Evolutionary conservation across 2,329 filamentous ascomycete species (phyloP).

Genomic region (Cylindrodendrum hubeiense): DNA sequence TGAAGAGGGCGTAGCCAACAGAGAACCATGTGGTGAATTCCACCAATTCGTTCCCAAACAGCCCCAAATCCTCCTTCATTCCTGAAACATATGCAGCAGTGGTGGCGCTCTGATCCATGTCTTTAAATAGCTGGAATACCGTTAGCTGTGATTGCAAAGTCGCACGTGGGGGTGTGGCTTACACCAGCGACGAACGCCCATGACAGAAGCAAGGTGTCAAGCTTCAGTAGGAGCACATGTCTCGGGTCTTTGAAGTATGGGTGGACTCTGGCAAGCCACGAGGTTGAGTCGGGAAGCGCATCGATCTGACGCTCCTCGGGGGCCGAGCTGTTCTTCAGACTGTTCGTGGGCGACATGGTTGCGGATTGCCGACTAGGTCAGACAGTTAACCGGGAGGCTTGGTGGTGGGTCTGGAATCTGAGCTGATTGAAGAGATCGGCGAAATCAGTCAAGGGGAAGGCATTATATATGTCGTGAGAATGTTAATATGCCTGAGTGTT

Average conservation of each 20-base stretch:
- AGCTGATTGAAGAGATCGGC: neutral
- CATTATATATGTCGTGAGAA: conserved; percentile 2
- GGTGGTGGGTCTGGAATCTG: neutral
- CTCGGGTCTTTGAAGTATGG: conserved; percentile 46
- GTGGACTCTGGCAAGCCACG: conserved; percentile 47
- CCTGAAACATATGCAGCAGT: conserved; percentile 38
- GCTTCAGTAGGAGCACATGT: conserved; percentile 46
- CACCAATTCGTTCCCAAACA: conserved; percentile 36
- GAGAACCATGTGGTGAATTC: conserved; percentile 43
- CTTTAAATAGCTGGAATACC: conserved; percentile 16
- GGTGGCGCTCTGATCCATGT: conserved; percentile 40
- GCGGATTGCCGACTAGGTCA: neutral
- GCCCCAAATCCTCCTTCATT: conserved; percentile 35
- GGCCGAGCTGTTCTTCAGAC: conserved; percentile 15
- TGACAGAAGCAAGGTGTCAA: conserved; percentile 43
- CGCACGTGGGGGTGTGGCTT: neutral
- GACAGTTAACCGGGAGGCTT: neutral
- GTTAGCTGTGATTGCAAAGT: neutral
- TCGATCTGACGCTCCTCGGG: neutral
- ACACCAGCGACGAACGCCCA: conserved; percentile 42
- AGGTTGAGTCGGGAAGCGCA: conserved; percentile 24
- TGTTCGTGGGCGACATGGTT: conserved; percentile 26
- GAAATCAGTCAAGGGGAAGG: neutral
- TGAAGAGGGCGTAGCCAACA: conserved; percentile 40
- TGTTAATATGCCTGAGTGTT: neutral